A percentile compares a stretch with the other conserved stretches of the same genome.
Conservation (phyloP, 106 monocot genomes). For the Gastrodia elata region DNA sequence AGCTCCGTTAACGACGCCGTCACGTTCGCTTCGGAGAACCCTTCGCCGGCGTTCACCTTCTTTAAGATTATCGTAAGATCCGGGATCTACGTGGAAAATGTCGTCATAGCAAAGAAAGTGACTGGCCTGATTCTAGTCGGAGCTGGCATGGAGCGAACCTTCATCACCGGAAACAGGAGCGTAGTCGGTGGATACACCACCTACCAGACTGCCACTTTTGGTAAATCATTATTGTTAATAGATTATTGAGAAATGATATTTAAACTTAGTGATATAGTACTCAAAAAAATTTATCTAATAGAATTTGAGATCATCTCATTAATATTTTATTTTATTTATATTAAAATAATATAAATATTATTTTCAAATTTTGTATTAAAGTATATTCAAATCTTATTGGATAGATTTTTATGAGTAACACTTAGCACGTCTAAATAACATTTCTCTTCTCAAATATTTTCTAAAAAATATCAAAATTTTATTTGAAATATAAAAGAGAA, state of each 20-base stretch:
- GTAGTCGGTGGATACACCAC: conserved; percentile 2
- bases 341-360: background rate
- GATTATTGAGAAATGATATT: background rate
- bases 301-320: too few relatives aligned
- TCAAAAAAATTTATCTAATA: too few relatives aligned
- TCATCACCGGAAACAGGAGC: conserved; percentile 10
- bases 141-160: background rate
- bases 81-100: conserved; percentile 7
- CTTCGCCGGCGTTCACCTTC: background rate
- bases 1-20: conserved; percentile 14
- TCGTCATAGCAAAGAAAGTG: background rate
- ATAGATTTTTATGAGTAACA: too few relatives aligned
- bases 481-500: too few relatives aligned
- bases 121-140: background rate
- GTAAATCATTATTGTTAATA: too few relatives aligned
- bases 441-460: too few relatives aligned
- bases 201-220: conserved; percentile 4
- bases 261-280: too few relatives aligned
- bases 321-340: too few relatives aligned
- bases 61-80: background rate
- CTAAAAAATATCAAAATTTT: too few relatives aligned
- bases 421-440: too few relatives aligned
- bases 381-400: too few relatives aligned
- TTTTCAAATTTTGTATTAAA: too few relatives aligned
- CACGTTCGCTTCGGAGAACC: background rate